phyloP scores from a whole-genome alignment of 148 eudicot species.

The Agrostemma githago region DNA sequence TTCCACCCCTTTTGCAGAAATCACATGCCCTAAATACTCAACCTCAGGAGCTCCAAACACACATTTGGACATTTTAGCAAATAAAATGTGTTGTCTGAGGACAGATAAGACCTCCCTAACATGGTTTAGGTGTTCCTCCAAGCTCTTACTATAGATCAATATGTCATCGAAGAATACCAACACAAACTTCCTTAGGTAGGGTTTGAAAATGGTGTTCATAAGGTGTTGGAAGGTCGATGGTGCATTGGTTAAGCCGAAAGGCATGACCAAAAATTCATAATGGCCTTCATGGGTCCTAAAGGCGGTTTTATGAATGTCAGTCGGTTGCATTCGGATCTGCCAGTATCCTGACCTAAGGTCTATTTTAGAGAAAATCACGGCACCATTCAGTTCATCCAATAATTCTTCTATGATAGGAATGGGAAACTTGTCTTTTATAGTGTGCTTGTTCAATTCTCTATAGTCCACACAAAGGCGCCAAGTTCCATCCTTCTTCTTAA shows the following conservation, averaged over 20 bases:
- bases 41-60: not conserved
- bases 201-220: too few species aligned
- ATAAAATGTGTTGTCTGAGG: not conserved
- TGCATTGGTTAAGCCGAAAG: not conserved
- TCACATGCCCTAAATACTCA: not conserved
- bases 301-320: not conserved
- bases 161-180: too few species aligned
- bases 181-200: too few species aligned
- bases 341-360: not conserved
- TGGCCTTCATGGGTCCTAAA: too few species aligned
- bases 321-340: not conserved
- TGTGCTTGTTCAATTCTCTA: too few species aligned
- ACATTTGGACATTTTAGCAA: not conserved
- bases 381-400: not conserved
- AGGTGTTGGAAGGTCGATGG: too few species aligned
- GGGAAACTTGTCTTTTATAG: too few species aligned
- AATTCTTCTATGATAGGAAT: not conserved
- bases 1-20: not conserved
- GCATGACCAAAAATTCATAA: too few species aligned
- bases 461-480: not conserved
- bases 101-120: too few species aligned
- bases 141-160: too few species aligned
- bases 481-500: constrained; percentile 1
- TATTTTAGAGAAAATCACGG: not conserved
- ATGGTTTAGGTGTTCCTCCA: too few species aligned